Evolutionary conservation across 1,284 basidiomycete species (phyloP), one percentile per base, ranked within the genome.

Genomic region (Pyrrhoderma noxium): DNA sequence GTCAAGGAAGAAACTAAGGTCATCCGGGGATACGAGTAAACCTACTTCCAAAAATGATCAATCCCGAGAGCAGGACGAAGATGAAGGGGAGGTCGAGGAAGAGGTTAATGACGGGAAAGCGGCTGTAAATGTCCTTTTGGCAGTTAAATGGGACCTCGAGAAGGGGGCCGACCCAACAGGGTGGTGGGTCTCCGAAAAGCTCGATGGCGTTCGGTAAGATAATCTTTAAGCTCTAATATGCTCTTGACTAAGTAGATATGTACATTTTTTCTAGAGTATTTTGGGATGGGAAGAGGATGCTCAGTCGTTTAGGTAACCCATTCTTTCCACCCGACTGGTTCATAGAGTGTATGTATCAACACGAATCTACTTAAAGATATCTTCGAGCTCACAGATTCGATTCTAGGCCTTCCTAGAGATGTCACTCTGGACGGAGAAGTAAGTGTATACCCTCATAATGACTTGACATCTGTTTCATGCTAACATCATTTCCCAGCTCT

Each of bases 151-250:
- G 76, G 77, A 77, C 51, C 52, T 79, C 5, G 74, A 77, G 11
- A 73, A 61, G 8, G 77, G 76, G 0, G 65, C 69, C 40, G 80
- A 83, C 58, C 80, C 80, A 0, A 74, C 72, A 8, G 79, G 77
- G 0, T 83, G 77, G 77, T 83, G 80, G 80, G 72, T 83, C 23
- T 81, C 79, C 19, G 82, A 85, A 60, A 84, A 81, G 59, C 62
- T 81, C 49, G 77, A 79, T 60, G 77, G 78, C 48, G 77, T 81
- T 37, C 65, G 73, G 73, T 75, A 56, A n/a, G 69, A 39, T n/a
- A 8, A 49, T 23, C 11, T 40, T 5, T 48, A 18, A 37, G 41
- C 16, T 27, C 37, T 16, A 8, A 3, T 27, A n/a, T 31, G 18
- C 36, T 39, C 46, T 49, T 19, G 46, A 19, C 19, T 11, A 52